A percentile compares a stretch with the other conserved stretches of the same genome.
Evolutionary conservation across 2,329 filamentous ascomycete species (phyloP).

Genomic region (Didymella keratinophila): DNA sequence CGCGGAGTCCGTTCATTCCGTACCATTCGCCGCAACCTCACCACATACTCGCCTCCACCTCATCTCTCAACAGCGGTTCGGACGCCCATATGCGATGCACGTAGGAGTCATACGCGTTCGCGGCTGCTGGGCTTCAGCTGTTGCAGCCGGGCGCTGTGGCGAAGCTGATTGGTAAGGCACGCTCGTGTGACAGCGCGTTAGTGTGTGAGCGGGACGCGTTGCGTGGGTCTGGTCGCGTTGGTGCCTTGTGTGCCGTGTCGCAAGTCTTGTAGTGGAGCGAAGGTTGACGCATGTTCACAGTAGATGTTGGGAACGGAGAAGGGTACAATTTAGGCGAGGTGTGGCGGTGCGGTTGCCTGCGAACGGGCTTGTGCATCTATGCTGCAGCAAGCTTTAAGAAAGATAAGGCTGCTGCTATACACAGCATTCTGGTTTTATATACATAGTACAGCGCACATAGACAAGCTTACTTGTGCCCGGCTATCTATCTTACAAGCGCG

Average conservation of each 20-base stretch:
- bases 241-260: slow-evolving; percentile 14
- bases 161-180: slow-evolving; percentile 17
- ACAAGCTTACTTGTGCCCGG: too few species aligned
- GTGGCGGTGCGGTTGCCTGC: neutral
- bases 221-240: slow-evolving; percentile 4
- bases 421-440: neutral
- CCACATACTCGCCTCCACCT: neutral
- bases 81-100: neutral
- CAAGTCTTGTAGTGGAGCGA: too few species aligned
- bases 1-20: neutral
- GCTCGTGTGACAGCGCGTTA: slow-evolving; percentile 33
- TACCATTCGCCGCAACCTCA: neutral
- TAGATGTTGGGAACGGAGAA: neutral
- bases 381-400: neutral
- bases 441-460: too few species aligned
- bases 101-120: slow-evolving; percentile 20
- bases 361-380: neutral
- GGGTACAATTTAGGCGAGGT: neutral
- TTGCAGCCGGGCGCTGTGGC: neutral
- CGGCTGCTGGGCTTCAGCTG: neutral
- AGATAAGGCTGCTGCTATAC: neutral
- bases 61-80: neutral
- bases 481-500: too few species aligned
- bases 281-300: neutral
- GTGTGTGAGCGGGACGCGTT: slow-evolving; percentile 20